Evolutionary conservation across 2,329 filamentous ascomycete genomes (phyloP).

Genomic region (Xylariomycetidae sp.): DNA sequence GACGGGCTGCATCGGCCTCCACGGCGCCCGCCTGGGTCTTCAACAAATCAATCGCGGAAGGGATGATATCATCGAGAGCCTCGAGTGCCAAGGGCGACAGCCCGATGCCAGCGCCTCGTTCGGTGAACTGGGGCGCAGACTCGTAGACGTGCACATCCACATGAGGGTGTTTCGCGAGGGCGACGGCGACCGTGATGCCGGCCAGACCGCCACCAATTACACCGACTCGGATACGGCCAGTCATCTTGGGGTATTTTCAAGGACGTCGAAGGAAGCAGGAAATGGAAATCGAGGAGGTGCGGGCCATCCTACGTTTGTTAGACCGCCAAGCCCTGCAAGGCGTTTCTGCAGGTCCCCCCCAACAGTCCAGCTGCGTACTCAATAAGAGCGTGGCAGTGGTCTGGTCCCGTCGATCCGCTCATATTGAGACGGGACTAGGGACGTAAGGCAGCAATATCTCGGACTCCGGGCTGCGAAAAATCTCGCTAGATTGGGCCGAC

Average conservation of each 20-base stretch:
- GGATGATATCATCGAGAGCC: conserved; percentile 5
- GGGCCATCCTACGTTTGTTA: no score
- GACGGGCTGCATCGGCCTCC: conserved; percentile 2
- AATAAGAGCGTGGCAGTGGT: no score
- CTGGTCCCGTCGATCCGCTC: no score
- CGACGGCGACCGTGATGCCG: conserved; percentile 1
- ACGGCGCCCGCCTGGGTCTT: conserved; percentile 3
- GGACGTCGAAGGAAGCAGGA: background rate
- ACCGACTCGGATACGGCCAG: conserved; percentile 2
- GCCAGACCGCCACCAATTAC: conserved; percentile 3
- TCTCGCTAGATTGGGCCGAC: no score
- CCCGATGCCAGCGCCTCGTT: conserved; percentile 5
- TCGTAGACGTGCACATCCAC: conserved; percentile 5
- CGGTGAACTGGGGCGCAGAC: conserved; percentile 2
- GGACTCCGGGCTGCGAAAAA: no score
- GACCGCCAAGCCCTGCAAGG: no score
- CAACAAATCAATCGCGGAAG: conserved; percentile 2
- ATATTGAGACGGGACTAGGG: no score
- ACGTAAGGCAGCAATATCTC: no score
- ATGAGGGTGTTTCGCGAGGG: conserved; percentile 2
- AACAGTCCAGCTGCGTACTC: no score
- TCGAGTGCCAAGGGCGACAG: conserved; percentile 2
- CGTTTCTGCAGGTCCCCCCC: no score
- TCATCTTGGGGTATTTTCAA: background rate
- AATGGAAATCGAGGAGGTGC: no score